Evolutionary conservation across 768 basidiomycete species (phyloP).

Genomic region (Stropharia rugosoannulata): DNA sequence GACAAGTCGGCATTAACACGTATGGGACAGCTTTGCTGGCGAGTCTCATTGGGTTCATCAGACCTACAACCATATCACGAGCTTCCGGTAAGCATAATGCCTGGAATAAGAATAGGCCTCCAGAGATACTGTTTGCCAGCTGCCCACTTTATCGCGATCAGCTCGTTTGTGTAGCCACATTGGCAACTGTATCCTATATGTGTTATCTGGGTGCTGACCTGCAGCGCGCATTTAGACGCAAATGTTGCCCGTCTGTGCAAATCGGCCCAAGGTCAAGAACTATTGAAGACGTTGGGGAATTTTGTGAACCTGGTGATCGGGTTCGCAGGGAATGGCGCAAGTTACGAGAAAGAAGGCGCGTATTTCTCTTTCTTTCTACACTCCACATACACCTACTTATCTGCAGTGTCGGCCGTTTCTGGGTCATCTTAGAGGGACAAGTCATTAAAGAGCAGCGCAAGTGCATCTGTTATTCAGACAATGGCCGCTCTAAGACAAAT

Average conservation of each 20-base stretch:
- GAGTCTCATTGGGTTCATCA: background rate
- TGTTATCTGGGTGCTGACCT: background rate
- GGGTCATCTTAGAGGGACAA: too few relatives aligned
- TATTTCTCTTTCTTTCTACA: too few relatives aligned
- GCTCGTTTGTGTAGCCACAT: background rate
- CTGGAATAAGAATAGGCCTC: too few relatives aligned
- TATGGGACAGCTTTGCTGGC: background rate
- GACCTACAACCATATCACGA: background rate
- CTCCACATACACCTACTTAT: background rate
- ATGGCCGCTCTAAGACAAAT: conserved; percentile 18
- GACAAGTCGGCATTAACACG: too few relatives aligned
- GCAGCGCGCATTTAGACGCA: background rate
- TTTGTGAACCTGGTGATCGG: background rate
- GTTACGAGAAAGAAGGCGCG: background rate
- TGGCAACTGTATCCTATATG: too few relatives aligned
- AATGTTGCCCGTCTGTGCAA: background rate
- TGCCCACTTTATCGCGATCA: too few relatives aligned
- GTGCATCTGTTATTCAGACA: too few relatives aligned
- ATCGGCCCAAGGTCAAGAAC: background rate
- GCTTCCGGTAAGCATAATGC: too few relatives aligned
- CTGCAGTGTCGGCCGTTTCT: background rate
- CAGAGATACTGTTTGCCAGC: too few relatives aligned
- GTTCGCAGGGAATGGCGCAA: background rate
- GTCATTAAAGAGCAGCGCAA: too few relatives aligned
- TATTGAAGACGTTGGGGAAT: background rate